Evolutionary conservation across 305 asterid genomes (phyloP).

Genomic region (Fraxinus sp.): DNA sequence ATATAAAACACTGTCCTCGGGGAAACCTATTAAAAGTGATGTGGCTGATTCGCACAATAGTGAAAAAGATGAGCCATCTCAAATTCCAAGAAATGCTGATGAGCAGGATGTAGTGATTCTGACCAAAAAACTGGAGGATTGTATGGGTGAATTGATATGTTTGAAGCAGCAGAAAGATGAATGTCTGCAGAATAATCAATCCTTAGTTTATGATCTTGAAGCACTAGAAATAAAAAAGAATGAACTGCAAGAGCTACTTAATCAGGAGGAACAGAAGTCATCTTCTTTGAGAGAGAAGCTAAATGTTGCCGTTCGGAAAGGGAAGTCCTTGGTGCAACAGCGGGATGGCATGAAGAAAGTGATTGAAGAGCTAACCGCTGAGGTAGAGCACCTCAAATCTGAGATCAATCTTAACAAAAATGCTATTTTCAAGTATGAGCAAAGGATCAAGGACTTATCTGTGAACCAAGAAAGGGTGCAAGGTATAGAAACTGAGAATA

Average conservation of each 20-base stretch:
- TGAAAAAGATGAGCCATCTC: constrained; percentile 39
- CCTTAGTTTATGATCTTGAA: constrained; percentile 59
- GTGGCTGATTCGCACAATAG: constrained; percentile 37
- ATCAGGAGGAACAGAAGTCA: constrained; percentile 78
- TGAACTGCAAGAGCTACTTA: constrained; percentile 65
- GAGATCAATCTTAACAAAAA: constrained; percentile 45
- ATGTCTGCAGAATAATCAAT: constrained; percentile 41
- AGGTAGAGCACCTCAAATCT: constrained; percentile 59
- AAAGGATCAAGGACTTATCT: constrained; percentile 51
- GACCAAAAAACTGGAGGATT: constrained; percentile 57
- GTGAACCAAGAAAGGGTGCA: constrained; percentile 54
- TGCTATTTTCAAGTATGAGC: constrained; percentile 54
- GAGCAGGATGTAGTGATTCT: constrained; percentile 43
- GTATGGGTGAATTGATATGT: constrained; percentile 44
- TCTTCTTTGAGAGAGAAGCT: constrained; percentile 85
- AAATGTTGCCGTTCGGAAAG: constrained; percentile 87
- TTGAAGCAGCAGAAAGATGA: constrained; percentile 75
- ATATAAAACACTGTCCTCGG: constrained; percentile 42
- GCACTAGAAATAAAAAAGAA: constrained; percentile 51
- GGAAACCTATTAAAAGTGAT: constrained; percentile 38
- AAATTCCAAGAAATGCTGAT: constrained; percentile 38
- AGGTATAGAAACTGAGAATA: constrained; percentile 64
- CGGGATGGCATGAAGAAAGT: constrained; percentile 82
- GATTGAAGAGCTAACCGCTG: constrained; percentile 65
- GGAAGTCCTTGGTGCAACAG: constrained; percentile 88